Base-by-base conservation (phyloP, 2,329 filamentous ascomycete genomes). In the Coccinonectria pachysandricola region DNA sequence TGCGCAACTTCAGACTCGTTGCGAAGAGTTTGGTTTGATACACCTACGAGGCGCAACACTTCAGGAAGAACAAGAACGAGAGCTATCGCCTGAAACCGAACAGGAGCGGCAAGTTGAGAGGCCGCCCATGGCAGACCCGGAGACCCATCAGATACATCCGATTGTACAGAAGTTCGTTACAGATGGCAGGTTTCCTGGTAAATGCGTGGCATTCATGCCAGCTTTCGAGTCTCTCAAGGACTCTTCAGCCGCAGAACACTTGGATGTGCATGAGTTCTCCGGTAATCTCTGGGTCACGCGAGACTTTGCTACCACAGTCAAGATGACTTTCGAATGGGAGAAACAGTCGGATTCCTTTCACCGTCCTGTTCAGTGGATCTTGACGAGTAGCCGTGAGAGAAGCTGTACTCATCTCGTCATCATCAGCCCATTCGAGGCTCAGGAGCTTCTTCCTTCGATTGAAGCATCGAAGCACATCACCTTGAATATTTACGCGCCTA, bases 11-110 rank as follows among this genome's bases (percentile, higher is more conserved):
- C 16, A 22, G 2, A 5, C 12, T 0, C 27, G 27, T 0, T 40
- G 38, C 3, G 5, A 27, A 0, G 31, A 32, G 2, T 43, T 44
- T 9, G 34, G 40, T 0, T 5, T 42, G 3, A 26, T 23, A 1
- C 13, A 36, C 1, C 8, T 40, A 2, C 29, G 21, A 1, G 19
- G 8, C 0, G 21, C 19, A 0, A 50, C 52, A 0, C 49, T 80
- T 0, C 53, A 69, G 3, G 75, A 82, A 39, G 79, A 84, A 31
- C 75, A 83, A 36, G 78, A 84, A 42, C 61, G 77, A 1, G 79
- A 83, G 35, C 54, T 84, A 0, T 60, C 71, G 0, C 73, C 72
- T 0, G 77, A 85, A 34, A 62, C 70, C 1, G 71, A 83, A 36
- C 52, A 65, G 14, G 71, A 83, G 39, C 54, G 62, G 1, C 53